phyloP scores from a whole-genome alignment of 1,284 basidiomycete species.

The Sporisorium scitamineum region DNA sequence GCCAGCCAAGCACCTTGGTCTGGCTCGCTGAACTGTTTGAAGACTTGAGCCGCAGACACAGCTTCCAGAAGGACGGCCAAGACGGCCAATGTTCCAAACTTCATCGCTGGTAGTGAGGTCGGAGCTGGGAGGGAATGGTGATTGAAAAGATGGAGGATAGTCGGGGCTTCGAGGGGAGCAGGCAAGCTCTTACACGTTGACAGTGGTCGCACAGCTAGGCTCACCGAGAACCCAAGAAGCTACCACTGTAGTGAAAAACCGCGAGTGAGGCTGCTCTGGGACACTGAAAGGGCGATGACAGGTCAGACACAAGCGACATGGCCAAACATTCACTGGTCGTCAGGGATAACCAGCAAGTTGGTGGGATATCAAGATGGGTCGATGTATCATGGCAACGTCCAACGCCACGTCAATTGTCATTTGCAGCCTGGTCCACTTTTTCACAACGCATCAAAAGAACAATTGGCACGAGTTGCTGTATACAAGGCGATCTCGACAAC shows the following conservation, averaged over 20 bases:
- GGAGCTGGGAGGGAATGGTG: background rate
- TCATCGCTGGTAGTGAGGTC: background rate
- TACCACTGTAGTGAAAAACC: background rate
- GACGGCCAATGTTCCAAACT: too few relatives aligned
- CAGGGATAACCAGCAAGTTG: background rate
- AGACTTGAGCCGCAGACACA: background rate
- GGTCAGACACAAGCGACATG: too few relatives aligned
- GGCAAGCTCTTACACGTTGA: background rate
- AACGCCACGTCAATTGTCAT: background rate
- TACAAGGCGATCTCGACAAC: background rate
- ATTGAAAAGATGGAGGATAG: background rate
- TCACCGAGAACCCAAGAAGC: too few relatives aligned
- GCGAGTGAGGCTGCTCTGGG: too few relatives aligned
- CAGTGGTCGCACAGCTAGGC: background rate
- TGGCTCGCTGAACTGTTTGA: background rate
- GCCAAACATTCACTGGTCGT: too few relatives aligned
- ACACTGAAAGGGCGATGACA: too few relatives aligned
- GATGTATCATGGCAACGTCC: background rate
- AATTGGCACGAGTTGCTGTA: too few relatives aligned
- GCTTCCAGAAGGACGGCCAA: background rate
- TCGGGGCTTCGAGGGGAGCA: background rate
- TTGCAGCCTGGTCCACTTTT: background rate
- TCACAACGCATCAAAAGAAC: too few relatives aligned
- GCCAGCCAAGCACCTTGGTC: too few relatives aligned
- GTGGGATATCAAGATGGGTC: background rate